phyloP scores from a whole-genome alignment of 257 asterid species.

The Solanum tarapatanum region DNA sequence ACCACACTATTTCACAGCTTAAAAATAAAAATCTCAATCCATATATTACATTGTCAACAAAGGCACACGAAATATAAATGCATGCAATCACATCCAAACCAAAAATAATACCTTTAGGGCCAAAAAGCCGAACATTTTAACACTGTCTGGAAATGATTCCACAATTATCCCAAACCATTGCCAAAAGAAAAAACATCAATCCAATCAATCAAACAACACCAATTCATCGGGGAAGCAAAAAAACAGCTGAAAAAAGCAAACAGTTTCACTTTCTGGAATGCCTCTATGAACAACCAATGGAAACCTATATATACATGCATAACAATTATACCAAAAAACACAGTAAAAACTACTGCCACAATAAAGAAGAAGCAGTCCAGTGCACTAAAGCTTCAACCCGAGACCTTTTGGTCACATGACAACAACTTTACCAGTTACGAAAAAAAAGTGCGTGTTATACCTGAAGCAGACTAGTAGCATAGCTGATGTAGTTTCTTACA shows the following conservation, averaged over 20 bases:
- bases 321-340: neutral
- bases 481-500: constrained; percentile 76
- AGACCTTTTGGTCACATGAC: neutral
- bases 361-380: neutral
- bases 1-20: neutral
- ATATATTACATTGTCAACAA: neutral
- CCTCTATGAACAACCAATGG: neutral
- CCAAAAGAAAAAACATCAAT: neutral
- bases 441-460: constrained; percentile 10
- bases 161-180: neutral
- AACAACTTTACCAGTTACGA: neutral
- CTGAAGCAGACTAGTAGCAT: constrained; percentile 80
- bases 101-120: neutral
- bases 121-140: neutral
- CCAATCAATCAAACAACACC: neutral
- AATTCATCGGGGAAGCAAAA: neutral
- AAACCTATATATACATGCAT: neutral
- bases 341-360: neutral
- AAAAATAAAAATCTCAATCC: neutral
- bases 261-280: neutral
- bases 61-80: neutral
- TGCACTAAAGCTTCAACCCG: neutral
- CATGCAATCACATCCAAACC: neutral
- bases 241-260: neutral
- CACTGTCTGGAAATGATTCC: neutral